Evolutionary conservation across 73 alveolate species (phyloP).

Genomic region (Diophrys appendiculata): DNA sequence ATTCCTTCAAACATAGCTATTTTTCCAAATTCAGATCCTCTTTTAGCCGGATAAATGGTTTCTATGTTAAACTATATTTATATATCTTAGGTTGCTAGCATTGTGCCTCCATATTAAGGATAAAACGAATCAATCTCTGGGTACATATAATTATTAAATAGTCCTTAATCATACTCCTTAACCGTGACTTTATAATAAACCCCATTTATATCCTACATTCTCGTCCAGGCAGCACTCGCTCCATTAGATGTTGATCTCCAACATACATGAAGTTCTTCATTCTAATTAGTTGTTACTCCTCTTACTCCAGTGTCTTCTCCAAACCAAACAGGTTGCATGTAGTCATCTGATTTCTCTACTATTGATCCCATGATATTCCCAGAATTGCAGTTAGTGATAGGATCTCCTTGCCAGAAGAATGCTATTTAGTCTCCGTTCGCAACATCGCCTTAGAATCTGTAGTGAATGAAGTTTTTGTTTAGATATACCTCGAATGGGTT

Average conservation of each 20-base stretch:
- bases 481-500: not conserved
- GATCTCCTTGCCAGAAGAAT: constrained; percentile 41
- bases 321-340: constrained; percentile 50
- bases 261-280: constrained; percentile 45
- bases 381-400: constrained; percentile 32
- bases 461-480: constrained; percentile 26
- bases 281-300: constrained; percentile 28
- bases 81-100: not conserved
- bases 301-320: constrained; percentile 42
- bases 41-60: not conserved
- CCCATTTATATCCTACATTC: constrained; percentile 20
- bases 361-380: constrained; percentile 7
- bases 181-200: constrained; percentile 5
- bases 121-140: not conserved
- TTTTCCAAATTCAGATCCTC: not conserved
- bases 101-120: not conserved
- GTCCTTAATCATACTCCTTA: not conserved
- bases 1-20: not conserved
- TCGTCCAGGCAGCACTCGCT: constrained; percentile 29
- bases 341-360: not conserved
- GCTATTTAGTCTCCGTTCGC: constrained; percentile 52
- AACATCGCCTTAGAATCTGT: constrained; percentile 6
- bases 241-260: constrained; percentile 35
- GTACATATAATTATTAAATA: not conserved
- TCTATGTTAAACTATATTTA: not conserved